Conservation (phyloP, 1,139 yeast genomes). For the Saccharomycopsis hybrid region DNA sequence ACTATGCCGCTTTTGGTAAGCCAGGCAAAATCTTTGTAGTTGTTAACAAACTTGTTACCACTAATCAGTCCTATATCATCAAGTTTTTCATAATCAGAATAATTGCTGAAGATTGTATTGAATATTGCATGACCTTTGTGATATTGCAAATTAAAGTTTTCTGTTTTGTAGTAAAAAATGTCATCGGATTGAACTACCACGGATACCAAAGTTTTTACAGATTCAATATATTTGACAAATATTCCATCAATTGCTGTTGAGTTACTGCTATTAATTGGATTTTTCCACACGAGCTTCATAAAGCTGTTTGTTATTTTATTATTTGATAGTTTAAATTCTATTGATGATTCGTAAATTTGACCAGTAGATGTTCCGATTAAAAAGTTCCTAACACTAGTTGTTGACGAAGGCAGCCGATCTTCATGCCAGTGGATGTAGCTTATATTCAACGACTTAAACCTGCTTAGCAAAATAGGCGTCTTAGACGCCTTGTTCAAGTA, state of each 20-base stretch:
- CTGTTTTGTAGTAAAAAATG: constrained; percentile 34
- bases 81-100: constrained; percentile 32
- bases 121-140: constrained; percentile 7
- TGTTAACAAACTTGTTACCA: constrained; percentile 30
- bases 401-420: constrained; percentile 31
- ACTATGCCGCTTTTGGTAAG: constrained; percentile 40
- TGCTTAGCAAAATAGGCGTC: constrained; percentile 34
- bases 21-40: constrained; percentile 36
- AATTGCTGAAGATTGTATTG: constrained; percentile 21
- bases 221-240: constrained; percentile 21
- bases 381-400: constrained; percentile 38
- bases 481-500: constrained; percentile 36
- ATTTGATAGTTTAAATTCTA: constrained; percentile 36
- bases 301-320: constrained; percentile 38
- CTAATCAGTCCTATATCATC: constrained; percentile 28
- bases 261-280: constrained; percentile 21
- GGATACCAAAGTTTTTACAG: no score
- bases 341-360: constrained; percentile 36
- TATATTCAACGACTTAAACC: constrained; percentile 37
- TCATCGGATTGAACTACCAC: constrained; percentile 34
- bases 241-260: constrained; percentile 32
- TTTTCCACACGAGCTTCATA: constrained; percentile 35
- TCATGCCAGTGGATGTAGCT: constrained; percentile 37
- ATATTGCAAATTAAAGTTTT: background rate
- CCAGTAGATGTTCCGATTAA: constrained; percentile 44